phyloP scores from a whole-genome alignment of 345 rosid species.

The Leavenworthia alabamica region DNA sequence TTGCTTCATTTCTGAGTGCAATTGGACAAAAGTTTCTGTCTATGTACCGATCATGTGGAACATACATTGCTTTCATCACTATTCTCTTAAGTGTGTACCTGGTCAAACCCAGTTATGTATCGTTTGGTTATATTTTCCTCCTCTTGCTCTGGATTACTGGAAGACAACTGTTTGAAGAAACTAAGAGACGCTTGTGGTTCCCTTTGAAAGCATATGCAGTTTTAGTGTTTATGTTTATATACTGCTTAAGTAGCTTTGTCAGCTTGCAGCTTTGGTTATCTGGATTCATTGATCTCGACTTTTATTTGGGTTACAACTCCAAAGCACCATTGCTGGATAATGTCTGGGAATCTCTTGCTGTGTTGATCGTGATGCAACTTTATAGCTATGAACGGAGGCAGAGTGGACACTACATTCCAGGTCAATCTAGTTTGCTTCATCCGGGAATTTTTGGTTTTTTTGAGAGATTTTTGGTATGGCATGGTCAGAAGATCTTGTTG shows the following conservation, averaged over 20 bases:
- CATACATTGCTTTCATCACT: slow-evolving; percentile 86
- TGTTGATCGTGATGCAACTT: slow-evolving; percentile 95
- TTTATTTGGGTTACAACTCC: slow-evolving; percentile 69
- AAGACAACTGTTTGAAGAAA: slow-evolving; percentile 84
- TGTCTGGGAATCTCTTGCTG: slow-evolving; percentile 94
- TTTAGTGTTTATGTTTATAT: slow-evolving; percentile 70
- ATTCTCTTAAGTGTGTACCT: slow-evolving; percentile 80
- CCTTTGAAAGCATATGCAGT: slow-evolving; percentile 78
- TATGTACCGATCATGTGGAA: slow-evolving; percentile 87
- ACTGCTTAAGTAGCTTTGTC: slow-evolving; percentile 80
- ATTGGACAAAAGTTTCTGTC: slow-evolving; percentile 82
- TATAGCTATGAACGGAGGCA: slow-evolving; percentile 97
- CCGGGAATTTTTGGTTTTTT: slow-evolving; percentile 59
- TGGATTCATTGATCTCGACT: slow-evolving; percentile 56
- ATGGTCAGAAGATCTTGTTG: slow-evolving; percentile 82
- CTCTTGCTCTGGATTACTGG: slow-evolving; percentile 91
- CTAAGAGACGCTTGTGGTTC: slow-evolving; percentile 86
- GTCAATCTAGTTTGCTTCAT: slow-evolving; percentile 46
- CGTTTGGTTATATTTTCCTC: slow-evolving; percentile 88
- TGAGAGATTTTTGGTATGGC: slow-evolving; percentile 76
- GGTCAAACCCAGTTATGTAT: slow-evolving; percentile 79
- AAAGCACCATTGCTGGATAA: slow-evolving; percentile 68
- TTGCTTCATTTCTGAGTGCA: slow-evolving; percentile 71
- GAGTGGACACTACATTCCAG: slow-evolving; percentile 53
- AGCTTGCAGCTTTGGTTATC: slow-evolving; percentile 74